Evolutionary conservation across 768 basidiomycete genomes (phyloP).

Genomic region (Suillus bovinus): DNA sequence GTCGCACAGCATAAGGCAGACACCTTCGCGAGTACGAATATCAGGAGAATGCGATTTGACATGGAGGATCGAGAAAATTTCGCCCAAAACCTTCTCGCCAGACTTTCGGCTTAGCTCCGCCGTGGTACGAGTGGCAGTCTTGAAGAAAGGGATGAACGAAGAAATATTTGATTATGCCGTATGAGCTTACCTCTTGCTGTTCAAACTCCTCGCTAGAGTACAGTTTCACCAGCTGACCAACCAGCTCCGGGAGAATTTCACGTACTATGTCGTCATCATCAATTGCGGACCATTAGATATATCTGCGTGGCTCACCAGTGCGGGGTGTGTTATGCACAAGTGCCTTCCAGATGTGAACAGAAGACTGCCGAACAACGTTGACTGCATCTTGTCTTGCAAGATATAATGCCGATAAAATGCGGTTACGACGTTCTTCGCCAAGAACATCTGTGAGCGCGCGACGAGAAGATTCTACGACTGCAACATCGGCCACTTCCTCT

Average conservation of each 20-base stretch:
- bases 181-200: constrained; percentile 75
- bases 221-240: constrained; percentile 73
- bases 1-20: constrained; percentile 84
- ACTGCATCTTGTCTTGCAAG: constrained; percentile 93
- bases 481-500: constrained; percentile 62
- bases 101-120: constrained; percentile 93
- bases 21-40: constrained; percentile 73
- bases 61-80: constrained; percentile 80
- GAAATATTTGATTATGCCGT: background rate
- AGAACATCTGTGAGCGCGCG: constrained; percentile 86
- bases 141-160: constrained; percentile 13
- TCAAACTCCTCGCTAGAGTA: constrained; percentile 81
- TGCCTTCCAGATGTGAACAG: constrained; percentile 98
- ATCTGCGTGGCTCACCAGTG: constrained; percentile 57
- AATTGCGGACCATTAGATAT: background rate
- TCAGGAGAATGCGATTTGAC: constrained; percentile 62
- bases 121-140: constrained; percentile 89
- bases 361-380: constrained; percentile 83
- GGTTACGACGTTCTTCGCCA: constrained; percentile 85
- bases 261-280: constrained; percentile 53
- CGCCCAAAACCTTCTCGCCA: constrained; percentile 86
- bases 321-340: constrained; percentile 92
- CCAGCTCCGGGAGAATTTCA: constrained; percentile 86
- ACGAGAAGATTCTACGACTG: constrained; percentile 74
- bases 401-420: constrained; percentile 88